Conservation (phyloP, 805 yeast genomes). For the Hanseniaspora valbyensis region DNA sequence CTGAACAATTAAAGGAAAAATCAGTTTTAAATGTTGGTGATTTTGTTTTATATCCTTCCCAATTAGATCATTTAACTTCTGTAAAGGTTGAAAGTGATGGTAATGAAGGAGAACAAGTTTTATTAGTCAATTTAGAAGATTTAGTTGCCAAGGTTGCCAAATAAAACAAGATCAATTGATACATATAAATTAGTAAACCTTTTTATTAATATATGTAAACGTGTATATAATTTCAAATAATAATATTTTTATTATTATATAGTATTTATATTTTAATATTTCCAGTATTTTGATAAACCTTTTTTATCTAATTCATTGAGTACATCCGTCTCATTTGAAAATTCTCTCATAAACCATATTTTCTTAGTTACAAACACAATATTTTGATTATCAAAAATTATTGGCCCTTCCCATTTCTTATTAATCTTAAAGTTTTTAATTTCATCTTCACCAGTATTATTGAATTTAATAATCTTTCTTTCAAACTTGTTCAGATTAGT, state of each 20-base stretch:
- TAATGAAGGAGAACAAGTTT: not conserved
- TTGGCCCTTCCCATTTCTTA: constrained; percentile 40
- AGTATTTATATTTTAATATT: constrained; percentile 24
- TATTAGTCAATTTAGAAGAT: constrained; percentile 76
- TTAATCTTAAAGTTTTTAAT: constrained; percentile 36
- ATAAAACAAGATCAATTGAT: not conserved
- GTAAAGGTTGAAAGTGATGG: constrained; percentile 1
- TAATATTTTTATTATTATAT: too few species aligned
- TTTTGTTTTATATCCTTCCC: constrained; percentile 84
- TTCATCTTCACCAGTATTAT: constrained; percentile 26
- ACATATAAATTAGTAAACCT: not conserved
- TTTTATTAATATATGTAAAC: too few species aligned
- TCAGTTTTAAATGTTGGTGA: constrained; percentile 83
- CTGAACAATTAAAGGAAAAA: constrained; percentile 34
- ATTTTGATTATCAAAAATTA: not conserved
- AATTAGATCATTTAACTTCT: constrained; percentile 65
- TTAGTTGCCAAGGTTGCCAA: constrained; percentile 4
- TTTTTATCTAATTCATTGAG: constrained; percentile 39
- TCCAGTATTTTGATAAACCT: constrained; percentile 51
- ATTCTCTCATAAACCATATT: constrained; percentile 55
- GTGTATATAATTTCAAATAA: too few species aligned
- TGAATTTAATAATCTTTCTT: constrained; percentile 35
- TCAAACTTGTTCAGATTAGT: constrained; percentile 62
- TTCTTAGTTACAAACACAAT: constrained; percentile 16
- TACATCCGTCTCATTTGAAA: constrained; percentile 42